Evolutionary conservation across 1,139 yeast species (phyloP), one percentile per base, ranked within the genome.

Genomic region (Yamadazyma trypodendri): DNA sequence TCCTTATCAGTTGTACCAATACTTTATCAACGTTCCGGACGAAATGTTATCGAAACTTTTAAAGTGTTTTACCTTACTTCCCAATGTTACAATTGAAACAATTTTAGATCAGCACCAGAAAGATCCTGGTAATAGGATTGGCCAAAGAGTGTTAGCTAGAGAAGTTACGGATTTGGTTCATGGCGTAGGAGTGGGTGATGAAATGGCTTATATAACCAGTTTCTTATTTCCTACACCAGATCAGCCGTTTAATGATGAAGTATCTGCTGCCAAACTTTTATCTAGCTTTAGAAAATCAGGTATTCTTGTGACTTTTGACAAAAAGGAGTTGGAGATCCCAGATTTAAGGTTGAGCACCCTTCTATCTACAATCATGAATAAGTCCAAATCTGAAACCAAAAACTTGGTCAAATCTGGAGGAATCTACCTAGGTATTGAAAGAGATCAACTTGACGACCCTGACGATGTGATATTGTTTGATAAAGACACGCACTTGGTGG

Each of bases 101-200:
- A 63, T 87, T 15, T 56, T 84, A 45, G 57, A 52, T 1, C 54
- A 62, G 22, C 97, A 90, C 50, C 48, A 52, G 3, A 43, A 60
- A 20, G 77, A 79, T 42, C 90, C 92, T 11, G 79, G 83, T 0
- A 51, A 63, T 28, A 73, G 96, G 43, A 48, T 68, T 21, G 97
- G 92, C 0, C 97, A 92, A 60, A 67, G 79, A 33, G 60, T 81
- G 0, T 69, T 92, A 33, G 97, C 97, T 0, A 64, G 78, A 32
- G 97, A 92, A 55, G 85, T 90, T 32, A 84, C 92, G 4, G 95
- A 87, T 51, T 68, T 92, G 52, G 73, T 92, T 25, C 97, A 89
- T 59, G 98, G 97, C 0, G 69, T 69, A 9, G 94, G 92, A 0
- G 69, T 75, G 5, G 95, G 95, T 2, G 72, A 74, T 23, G 73